Conservation (phyloP, 768 basidiomycete species). For the Cyclocybe cylindracea region DNA sequence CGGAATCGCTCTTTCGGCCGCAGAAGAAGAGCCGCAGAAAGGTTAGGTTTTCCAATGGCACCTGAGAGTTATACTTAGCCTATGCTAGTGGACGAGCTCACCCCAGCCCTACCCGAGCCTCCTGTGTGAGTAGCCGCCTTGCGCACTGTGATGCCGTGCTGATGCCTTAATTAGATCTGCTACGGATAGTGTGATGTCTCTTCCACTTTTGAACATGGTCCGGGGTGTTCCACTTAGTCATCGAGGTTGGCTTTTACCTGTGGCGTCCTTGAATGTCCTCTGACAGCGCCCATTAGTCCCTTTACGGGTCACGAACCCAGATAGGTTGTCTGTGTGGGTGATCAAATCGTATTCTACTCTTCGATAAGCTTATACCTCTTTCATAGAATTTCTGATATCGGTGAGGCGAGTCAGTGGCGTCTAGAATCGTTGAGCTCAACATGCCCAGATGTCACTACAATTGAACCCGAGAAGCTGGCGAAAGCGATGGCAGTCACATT, state of each 20-base stretch:
- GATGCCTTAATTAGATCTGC: slow-evolving; percentile 34
- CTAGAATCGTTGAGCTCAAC: neutral
- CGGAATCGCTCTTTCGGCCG: slow-evolving; percentile 15
- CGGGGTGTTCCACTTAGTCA: slow-evolving; percentile 48
- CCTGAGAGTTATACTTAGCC: no score
- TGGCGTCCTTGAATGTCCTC: neutral
- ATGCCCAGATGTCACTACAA: neutral
- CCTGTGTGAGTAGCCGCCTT: slow-evolving; percentile 21
- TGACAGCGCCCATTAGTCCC: slow-evolving; percentile 28
- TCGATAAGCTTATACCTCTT: slow-evolving; percentile 11
- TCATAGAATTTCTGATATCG: slow-evolving; percentile 20
- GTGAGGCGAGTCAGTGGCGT: slow-evolving; percentile 10
- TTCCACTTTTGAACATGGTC: slow-evolving; percentile 49
- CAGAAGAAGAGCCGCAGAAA: slow-evolving; percentile 13
- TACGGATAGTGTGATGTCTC: slow-evolving; percentile 47
- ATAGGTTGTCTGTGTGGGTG: slow-evolving; percentile 39
- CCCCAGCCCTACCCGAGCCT: slow-evolving; percentile 22
- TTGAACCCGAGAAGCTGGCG: neutral
- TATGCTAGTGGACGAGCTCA: no score
- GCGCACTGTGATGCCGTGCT: slow-evolving; percentile 3
- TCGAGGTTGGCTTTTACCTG: slow-evolving; percentile 33
- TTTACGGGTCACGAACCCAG: slow-evolving; percentile 41
- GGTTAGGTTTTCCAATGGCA: slow-evolving; percentile 7
- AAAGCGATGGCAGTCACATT: no score
- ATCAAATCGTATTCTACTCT: neutral